Evolutionary conservation across 1,139 yeast genomes (phyloP), one percentile per base, ranked within the genome.

Genomic region (Suhomyces ambrosiae): DNA sequence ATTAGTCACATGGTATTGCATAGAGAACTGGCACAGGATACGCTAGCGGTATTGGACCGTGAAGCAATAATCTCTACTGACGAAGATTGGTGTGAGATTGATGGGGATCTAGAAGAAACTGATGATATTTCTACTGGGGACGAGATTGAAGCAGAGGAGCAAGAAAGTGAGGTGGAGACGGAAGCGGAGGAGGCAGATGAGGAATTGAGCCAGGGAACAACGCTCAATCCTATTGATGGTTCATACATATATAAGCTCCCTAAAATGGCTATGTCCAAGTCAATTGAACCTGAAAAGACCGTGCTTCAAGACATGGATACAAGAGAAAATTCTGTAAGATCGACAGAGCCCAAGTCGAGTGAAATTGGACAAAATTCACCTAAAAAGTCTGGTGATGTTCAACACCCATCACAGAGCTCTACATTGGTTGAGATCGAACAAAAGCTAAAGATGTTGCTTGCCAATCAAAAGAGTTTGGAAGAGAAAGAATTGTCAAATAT

Each of bases 51-150:
- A 9, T 18, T 45, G 16, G 38, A 43, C 17, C 31, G 40, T 4
- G 45, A 44, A n/a, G 48, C 40, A 5, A 35, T 47, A 18, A 25
- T 48, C 8, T 44, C 48, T 23, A 43, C 50, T 2, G 50, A 47
- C n/a, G 47, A 41, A 8, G 50, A 47, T 9, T 39, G 40, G 33
- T 25, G 30, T 15, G 38, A 23, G n/a, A 18, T 31, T 3, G 31
- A 27, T 3, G 33, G 27, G 9, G 31, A 21, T 2, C 14, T 27
- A 8, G 42, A 31, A 5, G 32, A 30, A 2, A 23, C 27, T 1
- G 39, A 35, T 9, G 38, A 40, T 6, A 34, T 35, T 10, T 36
- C 41, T 10, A 30, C 41, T 7, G 33, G 36, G 12, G 37, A 32
- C 3, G 45, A 42, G 17, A 17, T 25, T 19, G 33, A 35, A 18